These are phyloP conservation scores for Leptographium procerum DNA, from an alignment of 2,329 filamentous ascomycete species.

Conservation along the genomic window DNA sequence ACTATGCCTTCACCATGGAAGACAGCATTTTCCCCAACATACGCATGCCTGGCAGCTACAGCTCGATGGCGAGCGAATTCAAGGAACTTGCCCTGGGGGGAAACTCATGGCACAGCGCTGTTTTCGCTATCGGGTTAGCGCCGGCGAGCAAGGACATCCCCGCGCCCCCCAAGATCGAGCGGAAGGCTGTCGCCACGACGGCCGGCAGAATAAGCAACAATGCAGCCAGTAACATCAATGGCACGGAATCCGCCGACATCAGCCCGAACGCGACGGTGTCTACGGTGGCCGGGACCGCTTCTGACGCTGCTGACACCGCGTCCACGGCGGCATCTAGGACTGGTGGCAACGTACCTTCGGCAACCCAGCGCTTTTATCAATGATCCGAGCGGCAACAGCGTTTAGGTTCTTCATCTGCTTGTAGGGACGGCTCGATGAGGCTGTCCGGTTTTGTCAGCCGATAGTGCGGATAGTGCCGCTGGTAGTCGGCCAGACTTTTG, in stretches of 20 bases:
- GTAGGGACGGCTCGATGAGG: too few species aligned
- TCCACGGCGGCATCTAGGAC: background rate
- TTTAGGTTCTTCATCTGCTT: slow-evolving; percentile 36
- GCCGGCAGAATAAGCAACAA: slow-evolving; percentile 12
- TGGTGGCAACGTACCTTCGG: background rate
- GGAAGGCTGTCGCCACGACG: slow-evolving; percentile 24
- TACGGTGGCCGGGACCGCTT: slow-evolving; percentile 2
- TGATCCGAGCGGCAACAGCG: background rate
- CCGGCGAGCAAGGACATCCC: slow-evolving; percentile 64
- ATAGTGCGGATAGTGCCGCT: too few species aligned
- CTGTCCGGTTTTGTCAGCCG: too few species aligned
- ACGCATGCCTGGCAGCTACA: slow-evolving; percentile 76
- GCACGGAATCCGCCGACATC: background rate
- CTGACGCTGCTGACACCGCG: background rate
- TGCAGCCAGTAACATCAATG: background rate
- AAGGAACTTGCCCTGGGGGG: slow-evolving; percentile 78
- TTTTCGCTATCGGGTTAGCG: slow-evolving; percentile 79
- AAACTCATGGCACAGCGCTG: slow-evolving; percentile 85
- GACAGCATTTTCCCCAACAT: slow-evolving; percentile 86
- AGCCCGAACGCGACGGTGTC: slow-evolving; percentile 5
- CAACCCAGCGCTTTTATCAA: background rate
- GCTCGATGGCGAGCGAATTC: slow-evolving; percentile 88
- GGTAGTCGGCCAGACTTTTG: too few species aligned
- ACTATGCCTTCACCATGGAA: slow-evolving; percentile 73
- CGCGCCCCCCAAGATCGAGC: slow-evolving; percentile 35